Percentiles rank a stretch among this genome's conserved stretches.
phyloP scores from a whole-genome alignment of 495 filamentous ascomycete genomes.

The Tuber borchii region DNA sequence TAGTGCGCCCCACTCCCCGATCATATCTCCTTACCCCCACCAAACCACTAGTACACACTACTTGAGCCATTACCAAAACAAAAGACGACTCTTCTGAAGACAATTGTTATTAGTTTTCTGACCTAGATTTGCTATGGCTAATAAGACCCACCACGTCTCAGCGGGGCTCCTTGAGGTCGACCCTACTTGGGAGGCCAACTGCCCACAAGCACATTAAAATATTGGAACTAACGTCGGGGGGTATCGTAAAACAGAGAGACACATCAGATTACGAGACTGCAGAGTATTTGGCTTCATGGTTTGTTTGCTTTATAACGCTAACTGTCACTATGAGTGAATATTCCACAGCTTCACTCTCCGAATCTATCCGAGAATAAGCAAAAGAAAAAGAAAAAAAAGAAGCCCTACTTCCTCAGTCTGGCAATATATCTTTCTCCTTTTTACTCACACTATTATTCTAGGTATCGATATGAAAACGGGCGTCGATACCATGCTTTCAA shows the following conservation, averaged over 20 bases:
- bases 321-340: conserved; percentile 15
- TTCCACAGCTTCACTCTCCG: conserved; percentile 20
- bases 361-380: conserved; percentile 23
- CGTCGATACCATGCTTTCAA: conserved; percentile 30
- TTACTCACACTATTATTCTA: not conserved
- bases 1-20: not conserved
- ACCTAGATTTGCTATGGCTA: not conserved
- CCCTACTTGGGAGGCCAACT: conserved; percentile 16
- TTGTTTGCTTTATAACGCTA: not conserved
- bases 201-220: not conserved
- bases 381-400: not conserved
- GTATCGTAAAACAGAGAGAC: not conserved
- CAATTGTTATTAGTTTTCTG: not conserved
- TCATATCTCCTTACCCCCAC: not conserved
- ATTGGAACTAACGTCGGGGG: not conserved
- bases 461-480: conserved; percentile 27
- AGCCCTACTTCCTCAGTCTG: not conserved
- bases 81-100: not conserved
- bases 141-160: not conserved
- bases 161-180: conserved; percentile 10
- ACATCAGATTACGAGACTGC: not conserved
- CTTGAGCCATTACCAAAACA: not conserved
- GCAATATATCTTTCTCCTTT: not conserved
- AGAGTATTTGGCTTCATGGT: not conserved
- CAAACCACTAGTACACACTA: not conserved